Evolutionary conservation across 192 early-diverging fungal species (phyloP).

Genomic region (Backusella tuberculispora): DNA sequence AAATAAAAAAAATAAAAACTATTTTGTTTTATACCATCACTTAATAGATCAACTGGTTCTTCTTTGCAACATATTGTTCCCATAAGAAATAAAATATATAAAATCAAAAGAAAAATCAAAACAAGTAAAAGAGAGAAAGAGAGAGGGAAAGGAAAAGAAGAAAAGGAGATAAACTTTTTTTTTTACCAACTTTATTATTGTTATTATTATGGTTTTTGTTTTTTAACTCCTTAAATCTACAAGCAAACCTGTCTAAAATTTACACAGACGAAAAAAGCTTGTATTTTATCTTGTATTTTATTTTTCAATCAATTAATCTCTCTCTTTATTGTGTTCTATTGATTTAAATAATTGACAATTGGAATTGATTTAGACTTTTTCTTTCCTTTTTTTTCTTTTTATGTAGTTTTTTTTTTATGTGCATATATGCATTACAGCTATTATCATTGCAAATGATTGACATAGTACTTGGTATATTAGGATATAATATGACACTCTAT

Average conservation of each 20-base stretch:
- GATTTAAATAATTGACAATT: no score
- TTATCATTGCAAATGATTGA: no score
- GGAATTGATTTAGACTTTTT: background rate
- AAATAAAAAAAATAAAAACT: no score
- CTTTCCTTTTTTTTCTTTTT: background rate
- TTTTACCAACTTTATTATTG: background rate
- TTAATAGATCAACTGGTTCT: conserved; percentile 71
- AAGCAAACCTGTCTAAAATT: conserved; percentile 3
- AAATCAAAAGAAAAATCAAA: background rate
- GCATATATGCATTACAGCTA: no score
- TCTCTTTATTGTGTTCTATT: no score
- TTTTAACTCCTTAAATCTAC: background rate
- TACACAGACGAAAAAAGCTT: background rate
- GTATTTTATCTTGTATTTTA: background rate
- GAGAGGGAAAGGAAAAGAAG: background rate
- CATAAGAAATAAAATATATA: conserved; percentile 29
- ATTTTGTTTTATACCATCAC: conserved; percentile 59
- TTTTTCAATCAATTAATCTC: no score
- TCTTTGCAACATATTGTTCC: conserved; percentile 57
- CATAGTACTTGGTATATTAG: no score
- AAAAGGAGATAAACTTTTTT: background rate
- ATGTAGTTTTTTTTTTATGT: background rate
- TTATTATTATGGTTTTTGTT: background rate
- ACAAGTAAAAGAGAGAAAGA: background rate
- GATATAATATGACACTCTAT: no score